Evolutionary conservation across 31 red algal species (phyloP).

Genomic region (Porphyra umbilicalis): DNA sequence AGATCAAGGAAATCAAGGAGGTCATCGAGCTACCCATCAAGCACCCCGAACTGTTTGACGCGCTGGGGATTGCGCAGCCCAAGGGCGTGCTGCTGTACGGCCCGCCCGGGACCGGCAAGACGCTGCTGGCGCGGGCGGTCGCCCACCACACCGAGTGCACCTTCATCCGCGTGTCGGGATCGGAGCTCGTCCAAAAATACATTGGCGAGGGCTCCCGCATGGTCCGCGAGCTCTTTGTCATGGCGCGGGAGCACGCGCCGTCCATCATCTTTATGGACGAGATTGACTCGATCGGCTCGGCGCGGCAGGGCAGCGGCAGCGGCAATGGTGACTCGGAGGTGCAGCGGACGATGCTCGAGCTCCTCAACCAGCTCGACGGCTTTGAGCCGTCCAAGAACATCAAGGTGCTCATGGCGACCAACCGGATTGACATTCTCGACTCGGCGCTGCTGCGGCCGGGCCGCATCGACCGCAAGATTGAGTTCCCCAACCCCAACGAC

Average conservation of each 20-base stretch:
- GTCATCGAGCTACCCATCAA: constrained; percentile 90
- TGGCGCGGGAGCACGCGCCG: constrained; percentile 59
- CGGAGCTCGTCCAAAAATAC: constrained; percentile 58
- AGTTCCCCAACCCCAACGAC: constrained; percentile 53
- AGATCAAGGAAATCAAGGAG: constrained; percentile 89
- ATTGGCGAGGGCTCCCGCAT: constrained; percentile 45
- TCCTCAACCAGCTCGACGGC: constrained; percentile 55
- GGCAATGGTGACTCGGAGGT: constrained; percentile 47
- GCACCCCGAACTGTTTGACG: constrained; percentile 93
- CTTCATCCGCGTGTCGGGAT: constrained; percentile 47
- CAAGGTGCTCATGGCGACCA: constrained; percentile 57
- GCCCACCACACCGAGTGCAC: constrained; percentile 59
- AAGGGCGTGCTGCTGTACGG: constrained; percentile 98
- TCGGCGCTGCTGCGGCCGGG: constrained; percentile 48
- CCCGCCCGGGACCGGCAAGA: constrained; percentile 99
- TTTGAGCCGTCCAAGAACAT: constrained; percentile 55
- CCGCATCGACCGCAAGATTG: constrained; percentile 52
- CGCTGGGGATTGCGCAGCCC: constrained; percentile 84
- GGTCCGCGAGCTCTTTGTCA: constrained; percentile 48
- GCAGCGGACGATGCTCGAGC: constrained; percentile 47
- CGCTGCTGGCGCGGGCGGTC: constrained; percentile 86
- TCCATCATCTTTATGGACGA: constrained; percentile 64
- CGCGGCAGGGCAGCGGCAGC: constrained; percentile 32
- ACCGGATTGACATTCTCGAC: constrained; percentile 53
- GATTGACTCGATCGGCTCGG: constrained; percentile 44